Evolutionary conservation across 225 moss, liverwort and hornwort species (phyloP), one percentile per base, ranked within the genome.

Genomic region (Thuidium tamariscinum): DNA sequence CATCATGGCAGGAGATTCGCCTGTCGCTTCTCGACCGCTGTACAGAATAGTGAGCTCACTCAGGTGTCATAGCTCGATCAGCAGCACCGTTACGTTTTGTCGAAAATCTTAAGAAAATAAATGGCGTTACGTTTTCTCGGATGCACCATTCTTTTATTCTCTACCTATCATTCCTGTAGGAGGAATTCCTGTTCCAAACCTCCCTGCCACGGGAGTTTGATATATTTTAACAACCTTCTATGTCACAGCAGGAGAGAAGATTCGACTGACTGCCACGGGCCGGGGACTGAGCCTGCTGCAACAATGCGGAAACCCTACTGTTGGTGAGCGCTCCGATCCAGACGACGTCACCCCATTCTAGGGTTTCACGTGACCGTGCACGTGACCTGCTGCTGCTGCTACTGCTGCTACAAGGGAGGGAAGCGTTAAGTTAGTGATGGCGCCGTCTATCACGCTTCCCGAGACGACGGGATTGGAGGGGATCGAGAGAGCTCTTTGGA

Each of bases 311-410:
- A 52, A 52, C 61, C 61, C 29, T 62, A 26, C 25, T 25, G 59
- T 11, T n/a, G 52, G 72, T 9, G 62, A 39, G 39, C 29, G 32
- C 72, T 73, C 12, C 29, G 39, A 62, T 73, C 6, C 64, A 42
- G 54, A n/a, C 34, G 54, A 73, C 67, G 44, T 29, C 68, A 34
- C 46, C 9, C 46, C 72, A 59, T 37, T 32, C 55, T 82, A 82
- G 87, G 87, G 87, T 74, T 82, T 74, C 87, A 87, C 64, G 74
- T 64, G 80, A 74, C 87, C 62, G 74, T 74, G 82, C 87, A 87
- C 87, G 87, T 87, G 87, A 87, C 82, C 87, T 81, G 62, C 30
- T 73, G 72, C 4, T 36, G 21, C 63, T 63, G 63, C 16, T 63
- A 17, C 62, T 7, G 21, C 27, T 39, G 61, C 49, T 49, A 60